A percentile compares a stretch with the other conserved stretches of the same genome.
These are phyloP conservation scores for Boletus semigastroideus DNA, from an alignment of 1,284 basidiomycete genomes.

Conservation along the genomic window DNA sequence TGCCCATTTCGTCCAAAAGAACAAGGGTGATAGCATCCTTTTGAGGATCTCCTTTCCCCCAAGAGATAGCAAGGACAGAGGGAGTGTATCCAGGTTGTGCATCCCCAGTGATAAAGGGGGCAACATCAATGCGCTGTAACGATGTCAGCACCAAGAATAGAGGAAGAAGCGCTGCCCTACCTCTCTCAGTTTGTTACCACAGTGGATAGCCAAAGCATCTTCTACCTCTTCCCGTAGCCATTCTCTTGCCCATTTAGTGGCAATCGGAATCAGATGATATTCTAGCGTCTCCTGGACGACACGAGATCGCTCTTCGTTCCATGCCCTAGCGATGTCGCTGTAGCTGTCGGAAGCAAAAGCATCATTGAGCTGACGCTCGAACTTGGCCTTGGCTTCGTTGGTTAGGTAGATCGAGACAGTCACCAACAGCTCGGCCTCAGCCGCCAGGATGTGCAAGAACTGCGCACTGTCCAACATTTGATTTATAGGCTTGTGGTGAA, in stretches of 20 bases:
- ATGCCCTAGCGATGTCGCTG: constrained; percentile 83
- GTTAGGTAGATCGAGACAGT: constrained; percentile 74
- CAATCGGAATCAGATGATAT: constrained; percentile 79
- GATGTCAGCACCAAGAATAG: constrained; percentile 17
- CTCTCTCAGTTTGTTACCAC: constrained; percentile 67
- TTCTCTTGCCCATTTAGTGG: constrained; percentile 86
- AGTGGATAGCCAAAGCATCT: constrained; percentile 72
- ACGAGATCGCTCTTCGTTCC: constrained; percentile 87
- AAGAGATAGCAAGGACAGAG: constrained; percentile 89
- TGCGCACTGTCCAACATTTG: constrained; percentile 75
- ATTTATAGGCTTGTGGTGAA: constrained; percentile 78
- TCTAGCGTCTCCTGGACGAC: constrained; percentile 81
- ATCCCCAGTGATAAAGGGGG: constrained; percentile 67
- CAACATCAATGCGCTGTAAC: constrained; percentile 65
- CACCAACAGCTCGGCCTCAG: constrained; percentile 87
- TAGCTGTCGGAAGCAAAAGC: constrained; percentile 87
- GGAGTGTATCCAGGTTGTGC: constrained; percentile 73
- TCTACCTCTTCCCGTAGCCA: constrained; percentile 90
- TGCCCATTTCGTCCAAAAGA: constrained; percentile 85
- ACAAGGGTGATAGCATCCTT: constrained; percentile 88
- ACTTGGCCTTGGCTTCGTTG: constrained; percentile 57
- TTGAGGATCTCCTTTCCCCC: constrained; percentile 92
- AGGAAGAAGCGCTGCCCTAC: constrained; percentile 44
- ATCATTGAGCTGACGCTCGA: constrained; percentile 75
- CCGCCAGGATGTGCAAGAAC: constrained; percentile 89